Conservation (phyloP, 805 yeast species). For the Kuraishia ogatae region DNA sequence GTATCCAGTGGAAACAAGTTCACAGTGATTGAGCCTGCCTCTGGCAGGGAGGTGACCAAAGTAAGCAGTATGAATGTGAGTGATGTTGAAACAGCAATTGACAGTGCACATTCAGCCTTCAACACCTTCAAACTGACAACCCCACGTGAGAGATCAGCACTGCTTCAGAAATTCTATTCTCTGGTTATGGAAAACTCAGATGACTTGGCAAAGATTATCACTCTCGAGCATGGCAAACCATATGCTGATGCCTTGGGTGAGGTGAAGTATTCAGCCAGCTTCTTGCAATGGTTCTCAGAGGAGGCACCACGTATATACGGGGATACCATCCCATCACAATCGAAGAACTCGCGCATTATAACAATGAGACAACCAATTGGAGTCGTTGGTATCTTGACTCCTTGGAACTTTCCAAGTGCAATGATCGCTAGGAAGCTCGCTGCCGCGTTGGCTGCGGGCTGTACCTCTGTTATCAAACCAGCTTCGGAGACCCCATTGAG, state of each 20-base stretch:
- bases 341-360: slow-evolving; percentile 38
- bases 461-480: slow-evolving; percentile 70
- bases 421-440: slow-evolving; percentile 71
- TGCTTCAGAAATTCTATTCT: slow-evolving; percentile 43
- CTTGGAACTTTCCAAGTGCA: slow-evolving; percentile 81
- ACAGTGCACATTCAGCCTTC: slow-evolving; percentile 47
- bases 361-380: slow-evolving; percentile 72
- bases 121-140: slow-evolving; percentile 39
- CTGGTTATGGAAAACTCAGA: slow-evolving; percentile 48
- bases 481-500: slow-evolving; percentile 69
- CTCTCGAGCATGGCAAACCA: slow-evolving; percentile 75
- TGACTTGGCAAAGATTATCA: slow-evolving; percentile 57
- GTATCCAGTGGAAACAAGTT: slow-evolving; percentile 38
- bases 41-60: slow-evolving; percentile 36
- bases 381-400: slow-evolving; percentile 70
- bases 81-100: slow-evolving; percentile 44
- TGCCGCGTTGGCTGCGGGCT: slow-evolving; percentile 75
- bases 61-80: slow-evolving; percentile 48
- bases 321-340: slow-evolving; percentile 48
- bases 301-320: slow-evolving; percentile 69
- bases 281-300: slow-evolving; percentile 86
- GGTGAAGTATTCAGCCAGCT: slow-evolving; percentile 57
- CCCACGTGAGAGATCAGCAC: slow-evolving; percentile 44
- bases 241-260: slow-evolving; percentile 64
- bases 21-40: slow-evolving; percentile 75